These are phyloP conservation scores for Mallotus japonicus DNA, from an alignment of 441 rosid genomes.

Conservation along the genomic window DNA sequence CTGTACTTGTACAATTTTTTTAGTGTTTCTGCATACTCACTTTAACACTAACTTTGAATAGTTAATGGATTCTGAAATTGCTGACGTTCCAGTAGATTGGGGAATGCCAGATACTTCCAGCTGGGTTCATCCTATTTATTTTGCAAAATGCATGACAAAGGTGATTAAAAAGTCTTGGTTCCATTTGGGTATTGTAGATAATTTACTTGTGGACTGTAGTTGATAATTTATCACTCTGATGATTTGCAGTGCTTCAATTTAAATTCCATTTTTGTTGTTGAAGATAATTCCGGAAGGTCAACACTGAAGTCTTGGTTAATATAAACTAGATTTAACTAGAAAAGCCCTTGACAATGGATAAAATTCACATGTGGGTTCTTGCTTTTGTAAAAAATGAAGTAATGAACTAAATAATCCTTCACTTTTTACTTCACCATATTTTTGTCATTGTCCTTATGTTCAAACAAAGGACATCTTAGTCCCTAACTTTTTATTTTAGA, in stretches of 20 bases:
- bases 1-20: conserved; percentile 7
- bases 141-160: conserved; percentile 78
- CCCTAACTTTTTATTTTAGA: too few relatives aligned
- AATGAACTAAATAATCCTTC: not conserved
- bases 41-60: conserved; percentile 27
- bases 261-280: not conserved
- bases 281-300: not conserved
- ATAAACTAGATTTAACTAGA: not conserved
- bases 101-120: conserved; percentile 74
- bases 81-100: conserved; percentile 72
- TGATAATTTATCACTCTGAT: not conserved
- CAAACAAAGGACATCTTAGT: too few relatives aligned
- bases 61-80: conserved; percentile 65
- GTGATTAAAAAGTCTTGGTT: conserved; percentile 30
- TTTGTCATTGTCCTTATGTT: too few relatives aligned
- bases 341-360: not conserved
- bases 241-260: not conserved
- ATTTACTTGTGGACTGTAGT: not conserved
- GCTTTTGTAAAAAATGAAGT: too few relatives aligned
- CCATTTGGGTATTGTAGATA: not conserved
- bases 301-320: conserved; percentile 1
- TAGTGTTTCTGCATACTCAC: conserved; percentile 15
- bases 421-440: not conserved
- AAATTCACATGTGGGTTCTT: not conserved
- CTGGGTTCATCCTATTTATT: conserved; percentile 75